Base-by-base conservation (phyloP, 306 rosid genomes). In the Sicyos edulis region DNA sequence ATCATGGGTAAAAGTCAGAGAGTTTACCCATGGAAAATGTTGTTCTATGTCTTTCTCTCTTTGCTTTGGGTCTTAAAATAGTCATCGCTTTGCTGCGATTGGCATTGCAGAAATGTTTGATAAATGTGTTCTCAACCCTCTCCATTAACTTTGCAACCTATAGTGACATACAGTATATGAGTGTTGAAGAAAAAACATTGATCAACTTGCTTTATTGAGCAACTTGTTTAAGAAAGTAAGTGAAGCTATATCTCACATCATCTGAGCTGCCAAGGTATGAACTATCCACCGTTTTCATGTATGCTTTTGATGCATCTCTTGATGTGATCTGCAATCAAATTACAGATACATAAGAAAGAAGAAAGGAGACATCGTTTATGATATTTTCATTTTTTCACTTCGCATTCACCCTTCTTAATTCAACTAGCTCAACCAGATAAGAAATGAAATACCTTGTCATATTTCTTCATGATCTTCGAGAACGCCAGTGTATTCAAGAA, bases 391-490 rank as follows among this genome's bases (percentile, higher is more conserved):
- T 2, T 62, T 62, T 37, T 26, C 51, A 17, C n/a, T 64, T 64
- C 70, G 19, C 9, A 42, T 14, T 64, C 26, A 6, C 6, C 9
- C 32, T 66, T 66, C 54, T 42, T 20, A 47, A 24, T 45, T 45
- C 26, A 24, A 22, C 37, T 22, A 8, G 47, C n/a, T 42, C 37
- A 6, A 22, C 51, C 65, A 60, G 12, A 9, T 52, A 47, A 14
- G n/a, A 73, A 42, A 45, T 21, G 20, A 72, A 58, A 69, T 79
- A 86, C 96, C 91, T 90, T 90, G 20, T 87, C 91, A 73, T 90
- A 90, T 82, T 90, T 90, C 86, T 89, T 89, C 86, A 89, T 89
- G 77, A 87, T 87, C 88, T 90, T 90, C 4, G 91, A 87, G 82
- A 90, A 81, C 26, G 96, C 96, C 80, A 87, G 51, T 12, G 78